phyloP scores from a whole-genome alignment of 106 monocot species.

The Apostasia shenzhenica region DNA sequence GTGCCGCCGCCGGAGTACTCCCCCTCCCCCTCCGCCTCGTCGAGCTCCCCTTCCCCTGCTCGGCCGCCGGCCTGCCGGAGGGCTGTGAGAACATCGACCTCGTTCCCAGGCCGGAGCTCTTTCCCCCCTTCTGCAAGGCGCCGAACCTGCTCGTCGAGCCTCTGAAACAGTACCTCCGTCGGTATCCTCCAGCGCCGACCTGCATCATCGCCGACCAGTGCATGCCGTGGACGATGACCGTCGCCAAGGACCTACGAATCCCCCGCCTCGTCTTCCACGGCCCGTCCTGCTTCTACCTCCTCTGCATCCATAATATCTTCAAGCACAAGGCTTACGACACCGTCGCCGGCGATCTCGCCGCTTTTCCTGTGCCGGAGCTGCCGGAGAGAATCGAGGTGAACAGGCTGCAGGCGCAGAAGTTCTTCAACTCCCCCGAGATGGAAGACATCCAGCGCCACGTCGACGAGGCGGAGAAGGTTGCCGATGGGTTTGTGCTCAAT shows the following conservation, averaged over 20 bases:
- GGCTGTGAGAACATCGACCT: conserved; percentile 35
- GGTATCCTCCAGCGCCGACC: neutral
- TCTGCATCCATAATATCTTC: neutral
- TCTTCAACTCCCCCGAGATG: neutral
- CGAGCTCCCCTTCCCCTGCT: conserved; percentile 19
- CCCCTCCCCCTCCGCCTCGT: conserved; percentile 8
- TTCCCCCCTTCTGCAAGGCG: conserved; percentile 8
- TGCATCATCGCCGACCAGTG: conserved; percentile 28
- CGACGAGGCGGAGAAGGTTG: neutral
- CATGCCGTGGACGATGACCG: conserved; percentile 17
- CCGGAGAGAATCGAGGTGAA: conserved; percentile 10
- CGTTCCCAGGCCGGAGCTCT: conserved; percentile 1
- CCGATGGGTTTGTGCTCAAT: neutral
- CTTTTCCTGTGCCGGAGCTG: conserved; percentile 15
- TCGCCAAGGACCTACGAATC: conserved; percentile 24
- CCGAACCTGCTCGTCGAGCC: neutral
- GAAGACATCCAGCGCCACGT: neutral
- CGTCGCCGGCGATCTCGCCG: neutral
- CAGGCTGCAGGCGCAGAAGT: neutral
- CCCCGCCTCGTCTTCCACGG: conserved; percentile 42
- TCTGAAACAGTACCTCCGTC: conserved; percentile 4
- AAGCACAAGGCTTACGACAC: neutral
- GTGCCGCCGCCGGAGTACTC: neutral
- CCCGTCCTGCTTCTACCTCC: conserved; percentile 23
- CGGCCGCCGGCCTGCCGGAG: conserved; percentile 17